Evolutionary conservation across 768 basidiomycete species (phyloP), one percentile per base, ranked within the genome.

Genomic region (Paxillus involutus): DNA sequence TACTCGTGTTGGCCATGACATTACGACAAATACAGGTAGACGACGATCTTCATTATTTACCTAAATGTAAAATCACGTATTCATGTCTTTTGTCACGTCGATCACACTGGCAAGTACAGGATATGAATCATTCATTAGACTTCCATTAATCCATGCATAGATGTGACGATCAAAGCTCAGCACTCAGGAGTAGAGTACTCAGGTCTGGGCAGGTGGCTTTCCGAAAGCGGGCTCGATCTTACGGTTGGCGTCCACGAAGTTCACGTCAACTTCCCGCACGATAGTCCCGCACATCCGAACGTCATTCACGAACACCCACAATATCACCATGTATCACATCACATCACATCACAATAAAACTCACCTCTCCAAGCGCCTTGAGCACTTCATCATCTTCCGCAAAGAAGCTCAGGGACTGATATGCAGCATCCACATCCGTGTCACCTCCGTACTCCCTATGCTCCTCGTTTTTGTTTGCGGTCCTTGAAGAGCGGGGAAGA

Each of bases 381-480:
- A 97, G 76, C 73, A 91, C 88, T n/a, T 84, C 90, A 56, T 98
- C 97, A 62, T 97, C 91, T 1, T 98, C 95, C 67, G 97, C 75
- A 71, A 98, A 97, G 81, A n/a, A 98, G 11, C 85, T 81, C 58
- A 99, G 69, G 70, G 97, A 99, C 73, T 98, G 95, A 71, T 93
- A 98, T 52, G 88, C 80, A 51, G 98, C 92, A 70, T 99, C 97
- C 17, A 98, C 94, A 49, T 98, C 94, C 1, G 94, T 86, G 69
- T 98, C 81, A 0, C 97, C 97, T 4, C 97, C 97, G n/a, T 89
- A 73, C 63, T 77, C 80, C 58, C 93, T 68, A 68, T 99, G 97
- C 56, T 97, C 92, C 71, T 98, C 96, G 98, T 99, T 76, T 99
- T 99, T 35, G 94, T 96, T 71, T 97, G 93, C 3, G 97, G 91